Evolutionary conservation across 768 basidiomycete genomes (phyloP), one percentile per base, ranked within the genome.

Genomic region (Boletus reticulatus): DNA sequence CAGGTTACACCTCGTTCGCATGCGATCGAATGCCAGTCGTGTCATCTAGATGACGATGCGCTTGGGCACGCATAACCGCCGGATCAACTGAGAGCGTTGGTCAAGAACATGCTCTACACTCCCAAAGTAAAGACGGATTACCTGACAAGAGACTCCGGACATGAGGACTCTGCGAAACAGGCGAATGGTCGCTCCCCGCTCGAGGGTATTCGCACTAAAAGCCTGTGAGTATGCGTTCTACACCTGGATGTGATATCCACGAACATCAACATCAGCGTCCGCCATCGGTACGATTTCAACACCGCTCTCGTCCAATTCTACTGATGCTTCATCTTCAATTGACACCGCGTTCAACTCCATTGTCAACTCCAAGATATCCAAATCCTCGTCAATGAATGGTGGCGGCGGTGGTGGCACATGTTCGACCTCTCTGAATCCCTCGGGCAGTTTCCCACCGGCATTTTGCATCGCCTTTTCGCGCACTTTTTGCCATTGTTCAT

Each of bases 61-160:
- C 86, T 74, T 94, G 92, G 54, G 93, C 94, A 37, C 87, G 87
- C 60, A 95, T 75, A 29, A 96, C 93, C 43, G 84, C 84, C 3
- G 94, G 92, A 73, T 95, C 94, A 66, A 95, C 90, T 90, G 72
- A 43, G 59, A 59, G 66, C 41, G 57, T 32, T 54, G 52, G 56
- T 54, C 62, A 60, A 68, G 56, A 46, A 50, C 52, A 34, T 49
- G 50, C 27, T n/a, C 20, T 27, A 14, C 39, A 29, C 31, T 17
- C 34, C 13, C 34, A 13, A 36, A 36, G 51, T 43, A 52, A 50
- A 41, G 49, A 62, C 24, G 42, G 54, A 56, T 61, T 70, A 92
- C 92, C 88, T 75, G 94, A 94, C 58, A 98, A 79, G 45, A 96
- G 94, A 66, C 93, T 96, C 79, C 96, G 85, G 34, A 95, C 85